Percentiles rank a stretch among this genome's conserved stretches.
Conservation (phyloP, 345 rosid genomes). For the Excoecaria cochinchinensis region DNA sequence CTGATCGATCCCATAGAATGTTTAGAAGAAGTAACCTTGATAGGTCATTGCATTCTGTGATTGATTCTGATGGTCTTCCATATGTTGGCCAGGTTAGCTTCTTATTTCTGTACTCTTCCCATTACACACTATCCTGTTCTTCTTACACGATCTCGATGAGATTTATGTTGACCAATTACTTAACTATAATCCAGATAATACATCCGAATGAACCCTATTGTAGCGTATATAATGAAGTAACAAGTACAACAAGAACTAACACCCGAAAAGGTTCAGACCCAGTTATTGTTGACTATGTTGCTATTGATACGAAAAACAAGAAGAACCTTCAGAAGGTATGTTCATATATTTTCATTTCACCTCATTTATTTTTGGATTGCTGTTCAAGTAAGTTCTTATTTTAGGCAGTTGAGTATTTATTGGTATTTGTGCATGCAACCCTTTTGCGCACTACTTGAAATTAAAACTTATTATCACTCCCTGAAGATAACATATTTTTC, state of each 20-base stretch:
- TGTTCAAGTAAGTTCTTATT: neutral
- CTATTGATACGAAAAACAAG: constrained; percentile 72
- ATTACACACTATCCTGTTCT: neutral
- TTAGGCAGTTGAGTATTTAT: neutral
- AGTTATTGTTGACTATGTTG: constrained; percentile 71
- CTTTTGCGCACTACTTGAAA: no score
- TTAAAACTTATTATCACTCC: neutral
- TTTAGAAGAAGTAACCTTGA: constrained; percentile 60
- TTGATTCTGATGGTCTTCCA: constrained; percentile 94
- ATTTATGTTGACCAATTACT: constrained; percentile 6
- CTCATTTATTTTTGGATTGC: neutral
- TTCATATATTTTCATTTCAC: neutral
- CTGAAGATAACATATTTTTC: neutral
- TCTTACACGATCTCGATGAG: neutral
- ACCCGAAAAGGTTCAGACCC: constrained; percentile 72
- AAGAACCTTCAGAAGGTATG: constrained; percentile 70
- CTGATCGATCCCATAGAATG: constrained; percentile 39
- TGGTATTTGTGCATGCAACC: neutral
- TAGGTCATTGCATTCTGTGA: constrained; percentile 44
- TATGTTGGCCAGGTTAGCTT: constrained; percentile 81
- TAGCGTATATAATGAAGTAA: constrained; percentile 56
- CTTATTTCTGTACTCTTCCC: neutral
- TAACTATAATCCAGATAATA: constrained; percentile 50
- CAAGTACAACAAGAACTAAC: constrained; percentile 36
- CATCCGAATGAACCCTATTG: constrained; percentile 69